A percentile compares a stretch with the other conserved stretches of the same genome.
Evolutionary conservation across 805 yeast species (phyloP).

Genomic region (Spathaspora sp.): DNA sequence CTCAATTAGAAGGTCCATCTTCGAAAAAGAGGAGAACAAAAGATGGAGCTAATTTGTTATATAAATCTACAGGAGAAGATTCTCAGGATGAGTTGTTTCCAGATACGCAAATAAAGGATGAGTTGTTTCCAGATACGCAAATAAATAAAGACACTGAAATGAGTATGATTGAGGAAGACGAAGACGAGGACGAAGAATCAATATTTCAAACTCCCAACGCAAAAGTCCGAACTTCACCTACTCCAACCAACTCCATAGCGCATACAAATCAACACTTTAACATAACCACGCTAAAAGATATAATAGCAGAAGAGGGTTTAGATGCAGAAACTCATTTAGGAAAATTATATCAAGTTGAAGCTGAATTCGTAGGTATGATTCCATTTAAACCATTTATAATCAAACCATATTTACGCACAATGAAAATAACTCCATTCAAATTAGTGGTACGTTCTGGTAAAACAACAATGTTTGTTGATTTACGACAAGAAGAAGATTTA

Average conservation of each 20-base stretch:
- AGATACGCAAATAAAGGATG: background rate
- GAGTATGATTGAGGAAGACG: background rate
- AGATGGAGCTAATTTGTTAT: background rate
- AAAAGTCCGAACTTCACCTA: too few species aligned
- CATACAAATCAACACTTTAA: background rate
- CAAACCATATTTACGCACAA: conserved; percentile 26
- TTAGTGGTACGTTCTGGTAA: conserved; percentile 10
- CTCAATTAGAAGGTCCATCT: background rate
- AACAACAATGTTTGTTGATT: conserved; percentile 15
- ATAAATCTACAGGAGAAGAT: background rate
- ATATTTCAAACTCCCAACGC: background rate
- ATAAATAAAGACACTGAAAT: background rate
- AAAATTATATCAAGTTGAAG: conserved; percentile 15
- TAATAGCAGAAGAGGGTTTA: background rate
- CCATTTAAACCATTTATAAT: conserved; percentile 20
- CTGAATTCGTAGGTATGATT: conserved; percentile 12
- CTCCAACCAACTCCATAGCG: too few species aligned
- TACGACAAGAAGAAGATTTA: conserved; percentile 19
- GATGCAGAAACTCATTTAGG: conserved; percentile 1
- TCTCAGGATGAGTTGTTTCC: background rate
- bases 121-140: background rate
- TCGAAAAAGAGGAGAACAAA: background rate
- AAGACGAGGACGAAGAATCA: background rate
- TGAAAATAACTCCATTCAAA: conserved; percentile 22
- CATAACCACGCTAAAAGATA: background rate